phyloP scores from a whole-genome alignment of 73 alveolate genomes.

The Halteria grandinella region DNA sequence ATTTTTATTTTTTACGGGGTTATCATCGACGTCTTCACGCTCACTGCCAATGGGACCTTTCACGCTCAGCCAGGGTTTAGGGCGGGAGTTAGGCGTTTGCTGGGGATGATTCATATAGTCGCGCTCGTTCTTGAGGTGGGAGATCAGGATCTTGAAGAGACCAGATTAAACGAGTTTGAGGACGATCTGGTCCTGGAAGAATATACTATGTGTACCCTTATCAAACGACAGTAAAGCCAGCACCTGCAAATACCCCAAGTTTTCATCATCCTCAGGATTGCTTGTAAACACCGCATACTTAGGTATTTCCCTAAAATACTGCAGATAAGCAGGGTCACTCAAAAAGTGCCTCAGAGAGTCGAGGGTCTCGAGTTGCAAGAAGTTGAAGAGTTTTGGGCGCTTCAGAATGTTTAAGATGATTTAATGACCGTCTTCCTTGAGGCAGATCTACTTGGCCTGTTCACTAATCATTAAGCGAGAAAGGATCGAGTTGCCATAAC shows the following conservation, averaged over 20 bases:
- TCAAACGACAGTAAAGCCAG: slow-evolving; percentile 67
- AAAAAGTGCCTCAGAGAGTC: slow-evolving; percentile 60
- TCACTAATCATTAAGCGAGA: slow-evolving; percentile 39
- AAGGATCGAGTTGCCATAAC: slow-evolving; percentile 53
- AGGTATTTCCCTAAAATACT: slow-evolving; percentile 47
- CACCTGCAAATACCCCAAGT: slow-evolving; percentile 50
- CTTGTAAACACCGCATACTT: slow-evolving; percentile 3
- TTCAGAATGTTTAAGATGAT: slow-evolving; percentile 55
- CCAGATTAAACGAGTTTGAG: background rate
- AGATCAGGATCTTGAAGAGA: slow-evolving; percentile 19
- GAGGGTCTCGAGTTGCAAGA: slow-evolving; percentile 60
- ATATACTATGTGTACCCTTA: slow-evolving; percentile 18
- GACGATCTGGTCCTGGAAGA: slow-evolving; percentile 9
- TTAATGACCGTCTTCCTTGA: slow-evolving; percentile 64
- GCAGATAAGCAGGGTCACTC: slow-evolving; percentile 54
- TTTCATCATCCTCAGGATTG: slow-evolving; percentile 18
- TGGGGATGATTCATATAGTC: no score
- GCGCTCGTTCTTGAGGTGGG: background rate
- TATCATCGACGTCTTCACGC: background rate
- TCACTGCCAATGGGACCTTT: no score
- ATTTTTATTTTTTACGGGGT: background rate
- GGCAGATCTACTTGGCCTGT: slow-evolving; percentile 33
- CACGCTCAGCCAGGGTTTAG: no score
- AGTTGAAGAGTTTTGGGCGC: no score
- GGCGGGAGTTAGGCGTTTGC: no score